These are phyloP conservation scores for Cercospora sojina DNA, from an alignment of 2,329 filamentous ascomycete species.

Conservation along the genomic window DNA sequence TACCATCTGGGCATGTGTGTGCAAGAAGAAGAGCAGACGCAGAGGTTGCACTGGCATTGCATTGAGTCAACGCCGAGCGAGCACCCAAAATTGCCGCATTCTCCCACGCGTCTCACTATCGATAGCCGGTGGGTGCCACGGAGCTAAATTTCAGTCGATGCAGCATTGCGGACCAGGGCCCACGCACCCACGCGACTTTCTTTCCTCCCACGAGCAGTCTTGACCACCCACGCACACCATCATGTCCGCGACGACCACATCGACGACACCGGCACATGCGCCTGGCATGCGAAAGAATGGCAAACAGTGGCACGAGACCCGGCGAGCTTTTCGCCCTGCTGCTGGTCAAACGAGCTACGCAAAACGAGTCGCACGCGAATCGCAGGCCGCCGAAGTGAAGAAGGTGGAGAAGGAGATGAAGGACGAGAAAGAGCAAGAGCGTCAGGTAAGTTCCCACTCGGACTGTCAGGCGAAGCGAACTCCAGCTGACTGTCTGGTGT, in stretches of 20 bases:
- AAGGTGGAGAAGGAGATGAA: slow-evolving; percentile 94
- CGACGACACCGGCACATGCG: slow-evolving; percentile 23
- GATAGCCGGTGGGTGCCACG: not conserved
- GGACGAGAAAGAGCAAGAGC: slow-evolving; percentile 87
- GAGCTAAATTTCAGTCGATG: not conserved
- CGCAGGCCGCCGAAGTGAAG: slow-evolving; percentile 73
- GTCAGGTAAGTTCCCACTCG: slow-evolving; percentile 60
- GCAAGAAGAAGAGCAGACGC: not conserved
- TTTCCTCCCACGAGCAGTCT: not conserved
- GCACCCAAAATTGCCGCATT: not conserved
- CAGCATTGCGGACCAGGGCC: not conserved
- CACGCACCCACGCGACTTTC: not conserved
- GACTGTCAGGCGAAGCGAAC: not conserved
- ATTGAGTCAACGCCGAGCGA: not conserved
- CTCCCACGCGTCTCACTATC: slow-evolving; percentile 1
- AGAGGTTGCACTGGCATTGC: not conserved
- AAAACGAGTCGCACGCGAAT: slow-evolving; percentile 69
- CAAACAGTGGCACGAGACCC: slow-evolving; percentile 88
- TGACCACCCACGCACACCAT: not conserved
- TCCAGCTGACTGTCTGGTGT: slow-evolving; percentile 25
- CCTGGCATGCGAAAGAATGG: slow-evolving; percentile 80
- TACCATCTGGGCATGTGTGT: not conserved
- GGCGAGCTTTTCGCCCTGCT: slow-evolving; percentile 80
- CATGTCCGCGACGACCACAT: slow-evolving; percentile 32
- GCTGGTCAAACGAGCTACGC: slow-evolving; percentile 76